A percentile compares a stretch with the other conserved stretches of the same genome.
Conservation (phyloP, 116 monocot genomes). For the Phalaenopsis hybrid region DNA sequence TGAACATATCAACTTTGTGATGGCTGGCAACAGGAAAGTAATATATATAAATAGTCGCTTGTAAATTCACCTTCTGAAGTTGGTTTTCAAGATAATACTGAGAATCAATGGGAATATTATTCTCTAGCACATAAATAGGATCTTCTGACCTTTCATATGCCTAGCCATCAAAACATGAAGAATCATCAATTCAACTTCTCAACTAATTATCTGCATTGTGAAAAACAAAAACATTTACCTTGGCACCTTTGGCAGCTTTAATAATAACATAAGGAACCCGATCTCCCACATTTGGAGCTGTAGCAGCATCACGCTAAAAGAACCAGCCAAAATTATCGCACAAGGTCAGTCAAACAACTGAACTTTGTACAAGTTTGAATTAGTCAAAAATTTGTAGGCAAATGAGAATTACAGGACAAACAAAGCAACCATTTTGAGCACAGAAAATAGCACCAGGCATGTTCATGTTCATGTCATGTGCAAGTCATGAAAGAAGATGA, state of each 20-base stretch:
- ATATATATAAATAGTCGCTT: neutral
- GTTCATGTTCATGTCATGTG: neutral
- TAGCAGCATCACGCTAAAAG: conserved; percentile 80
- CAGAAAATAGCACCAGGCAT: neutral
- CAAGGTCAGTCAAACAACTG: neutral
- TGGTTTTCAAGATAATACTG: conserved; percentile 99
- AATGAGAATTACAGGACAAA: neutral
- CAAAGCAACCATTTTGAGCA: neutral
- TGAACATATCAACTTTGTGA: neutral
- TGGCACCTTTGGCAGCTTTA: conserved; percentile 97
- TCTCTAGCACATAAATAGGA: conserved; percentile 96
- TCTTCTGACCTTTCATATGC: conserved; percentile 99
- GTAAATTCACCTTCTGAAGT: conserved; percentile 71
- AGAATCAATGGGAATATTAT: conserved; percentile 95
- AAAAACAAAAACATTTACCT: conserved; percentile 40
- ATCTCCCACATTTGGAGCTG: conserved; percentile 97
- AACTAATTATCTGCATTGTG: neutral
- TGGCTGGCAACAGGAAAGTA: neutral
- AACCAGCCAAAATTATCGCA: neutral
- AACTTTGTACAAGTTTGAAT: neutral
- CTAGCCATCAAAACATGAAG: conserved; percentile 24
- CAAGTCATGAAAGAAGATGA: neutral
- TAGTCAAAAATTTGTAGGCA: neutral
- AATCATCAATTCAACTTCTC: conserved; percentile 3
- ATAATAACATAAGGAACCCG: conserved; percentile 99